These are phyloP conservation scores for Tinospora cordifolia DNA, from an alignment of 164 flowering plant species.

Conservation along the genomic window DNA sequence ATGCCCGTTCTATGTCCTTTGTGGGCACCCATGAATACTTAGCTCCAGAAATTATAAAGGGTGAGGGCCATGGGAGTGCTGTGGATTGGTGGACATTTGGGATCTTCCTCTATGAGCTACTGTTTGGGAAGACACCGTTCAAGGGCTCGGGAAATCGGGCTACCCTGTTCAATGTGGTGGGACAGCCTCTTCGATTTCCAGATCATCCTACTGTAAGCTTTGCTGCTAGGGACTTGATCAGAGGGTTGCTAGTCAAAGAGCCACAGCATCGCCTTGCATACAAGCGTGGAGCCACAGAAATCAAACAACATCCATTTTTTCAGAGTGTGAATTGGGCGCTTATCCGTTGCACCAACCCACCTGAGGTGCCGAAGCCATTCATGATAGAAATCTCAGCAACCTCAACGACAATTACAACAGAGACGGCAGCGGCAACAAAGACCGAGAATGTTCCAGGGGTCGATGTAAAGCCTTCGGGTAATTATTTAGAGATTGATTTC, in stretches of 20 bases:
- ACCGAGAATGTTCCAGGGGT: conserved; percentile 32
- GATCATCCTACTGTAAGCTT: conserved; percentile 79
- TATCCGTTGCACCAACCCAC: conserved; percentile 79
- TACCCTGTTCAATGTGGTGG: conserved; percentile 78
- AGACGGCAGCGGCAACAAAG: conserved; percentile 3
- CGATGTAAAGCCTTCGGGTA: conserved; percentile 72
- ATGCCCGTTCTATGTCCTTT: conserved; percentile 87
- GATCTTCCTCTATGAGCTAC: conserved; percentile 78
- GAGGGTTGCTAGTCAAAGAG: conserved; percentile 83
- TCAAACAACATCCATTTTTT: conserved; percentile 88
- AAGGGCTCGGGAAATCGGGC: conserved; percentile 77
- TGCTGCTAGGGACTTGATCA: conserved; percentile 78
- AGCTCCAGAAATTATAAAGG: conserved; percentile 90
- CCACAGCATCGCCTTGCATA: conserved; percentile 88
- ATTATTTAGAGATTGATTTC: conserved; percentile 80
- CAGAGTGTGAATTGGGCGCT: conserved; percentile 88
- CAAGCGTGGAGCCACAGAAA: conserved; percentile 81
- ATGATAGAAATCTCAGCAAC: conserved; percentile 25
- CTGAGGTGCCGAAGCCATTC: conserved; percentile 61
- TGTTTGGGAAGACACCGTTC: conserved; percentile 86
- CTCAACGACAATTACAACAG: background rate
- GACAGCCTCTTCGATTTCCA: conserved; percentile 79
- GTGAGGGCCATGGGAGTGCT: conserved; percentile 95
- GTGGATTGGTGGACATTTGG: conserved; percentile 99
- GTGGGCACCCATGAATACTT: conserved; percentile 92